Evolutionary conservation across 2,329 filamentous ascomycete genomes (phyloP), one percentile per base, ranked within the genome.

Genomic region (Epichloe glyceriae): DNA sequence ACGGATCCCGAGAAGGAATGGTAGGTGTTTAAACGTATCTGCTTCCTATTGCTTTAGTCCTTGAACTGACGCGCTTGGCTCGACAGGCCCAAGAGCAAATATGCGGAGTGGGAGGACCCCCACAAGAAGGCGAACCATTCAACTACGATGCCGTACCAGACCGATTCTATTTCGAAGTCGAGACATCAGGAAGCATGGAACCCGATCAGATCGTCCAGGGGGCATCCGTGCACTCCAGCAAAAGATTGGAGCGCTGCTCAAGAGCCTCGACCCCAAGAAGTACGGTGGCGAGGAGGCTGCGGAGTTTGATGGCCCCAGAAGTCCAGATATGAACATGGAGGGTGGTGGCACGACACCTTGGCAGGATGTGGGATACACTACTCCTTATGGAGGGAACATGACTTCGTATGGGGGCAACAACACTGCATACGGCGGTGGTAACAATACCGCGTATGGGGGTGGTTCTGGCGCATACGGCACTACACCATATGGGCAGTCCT

Each of bases 91-190:
- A 85, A 83, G 70, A 88, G 79, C 64, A 82, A 85, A 69, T 90
- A 90, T 61, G 83, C 84, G 20, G 78, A 81, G 41, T 87, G 85
- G 76, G 88, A 94, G 65, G 85, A 89, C 47, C 82, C 86, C 78
- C 82, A 0, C 80, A 86, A 58, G 86, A 93, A 57, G 88, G 88
- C 58, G 87, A 94, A 60, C 78, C 83, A 0, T 97, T 97, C 67
- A 83, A 97, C 70, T 97, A 88, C 68, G 85, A 95, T 60, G 91
- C 89, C 10, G 79, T 85, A 20, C 91, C 93, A 5, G 76, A 75
- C 54, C 80, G 80, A 57, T 98, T 96, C 74, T 98, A 96, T 73
- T 86, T 91, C 62, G 89, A 96, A 62, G 85, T 98, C 45, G 93
- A 98, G 68, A 85, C 86, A 45, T 83, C 86, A 38, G 93, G 93